Percentiles rank a stretch among this genome's conserved stretches.
phyloP scores from a whole-genome alignment of 805 yeast genomes.

The Schizosaccharomyces pombe region DNA sequence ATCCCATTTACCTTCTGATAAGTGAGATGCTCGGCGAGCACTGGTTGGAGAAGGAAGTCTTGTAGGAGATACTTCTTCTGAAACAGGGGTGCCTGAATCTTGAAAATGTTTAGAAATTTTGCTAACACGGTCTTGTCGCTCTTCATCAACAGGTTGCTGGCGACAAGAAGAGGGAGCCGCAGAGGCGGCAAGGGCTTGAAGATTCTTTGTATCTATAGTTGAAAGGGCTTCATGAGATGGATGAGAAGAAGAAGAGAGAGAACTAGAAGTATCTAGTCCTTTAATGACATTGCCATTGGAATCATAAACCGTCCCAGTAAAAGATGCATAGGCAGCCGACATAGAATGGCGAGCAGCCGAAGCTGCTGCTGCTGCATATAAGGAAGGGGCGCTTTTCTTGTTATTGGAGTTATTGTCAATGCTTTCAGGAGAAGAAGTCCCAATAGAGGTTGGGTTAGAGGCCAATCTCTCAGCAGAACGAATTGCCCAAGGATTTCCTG shows the following conservation, averaged over 20 bases:
- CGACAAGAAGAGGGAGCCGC: neutral
- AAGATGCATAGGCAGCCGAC: neutral
- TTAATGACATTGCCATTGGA: neutral
- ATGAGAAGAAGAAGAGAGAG: neutral
- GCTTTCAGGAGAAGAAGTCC: neutral
- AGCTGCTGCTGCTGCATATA: neutral
- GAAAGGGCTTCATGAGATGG: neutral
- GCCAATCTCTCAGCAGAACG: neutral
- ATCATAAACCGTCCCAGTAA: neutral
- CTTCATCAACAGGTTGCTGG: neutral
- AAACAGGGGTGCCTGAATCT: neutral
- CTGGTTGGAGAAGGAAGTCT: conserved; percentile 1
- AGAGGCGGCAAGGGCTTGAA: neutral
- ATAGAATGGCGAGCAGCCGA: neutral
- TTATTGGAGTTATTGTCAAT: neutral
- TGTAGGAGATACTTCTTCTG: neutral
- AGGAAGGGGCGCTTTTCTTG: neutral
- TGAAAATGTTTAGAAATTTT: neutral
- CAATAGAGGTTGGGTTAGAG: neutral
- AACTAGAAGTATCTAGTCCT: neutral
- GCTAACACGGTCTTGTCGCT: neutral
- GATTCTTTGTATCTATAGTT: neutral
- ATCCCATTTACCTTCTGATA: conserved; percentile 2
- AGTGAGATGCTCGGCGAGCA: neutral
- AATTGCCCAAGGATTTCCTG: neutral